Base-by-base conservation (phyloP, 23 red algal species). In the Agarophyton chilense region DNA sequence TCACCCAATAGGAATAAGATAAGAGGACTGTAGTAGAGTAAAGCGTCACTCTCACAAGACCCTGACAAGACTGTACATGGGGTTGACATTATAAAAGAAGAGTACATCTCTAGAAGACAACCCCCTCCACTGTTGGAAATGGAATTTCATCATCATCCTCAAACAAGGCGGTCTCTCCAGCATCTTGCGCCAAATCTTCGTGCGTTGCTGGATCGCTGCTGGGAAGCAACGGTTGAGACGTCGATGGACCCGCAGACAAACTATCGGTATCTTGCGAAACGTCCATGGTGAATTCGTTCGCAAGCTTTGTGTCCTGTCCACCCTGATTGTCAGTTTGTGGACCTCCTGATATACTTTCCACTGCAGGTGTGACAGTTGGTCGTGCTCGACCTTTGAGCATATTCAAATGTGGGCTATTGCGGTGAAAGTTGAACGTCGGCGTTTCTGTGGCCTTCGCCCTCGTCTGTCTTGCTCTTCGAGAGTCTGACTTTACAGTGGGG, bases 391-490 rank as follows among this genome's bases (percentile, higher is more conserved):
- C 60, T 36, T 24, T 25, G 31, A 38, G 10, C 11, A 36, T 29
- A 12, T 38, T 65, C 10, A 12, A 11, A 35, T 61, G 56, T 61
- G 56, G 3, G 2, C 13, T 16, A 18, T 65, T 74, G 38, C 68
- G 40, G 17, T 49, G 68, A 74, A 74, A 74, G 43, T 74, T 74
- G 25, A 74, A 74, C 9, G 21, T 43, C 1, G 68, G 68, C 5
- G 38, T 26, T 49, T 43, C 43, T 11, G 68, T 49, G 7, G 41
- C 68, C 41, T 74, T 74, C 13, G 11, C 41, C 68, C 18, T 74
- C 10, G 68, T 47, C 24, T 74, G 33, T 16, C n/a, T 25, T 25
- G 40, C 4, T 34, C 68, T 74, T 18, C 79, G 29, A 47, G 79
- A 83, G 18, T 47, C 41, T 4, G 55, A 8, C 16, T 61, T 65